Base-by-base conservation (phyloP, 495 filamentous ascomycete genomes). In the Pseudevernia furfuracea region DNA sequence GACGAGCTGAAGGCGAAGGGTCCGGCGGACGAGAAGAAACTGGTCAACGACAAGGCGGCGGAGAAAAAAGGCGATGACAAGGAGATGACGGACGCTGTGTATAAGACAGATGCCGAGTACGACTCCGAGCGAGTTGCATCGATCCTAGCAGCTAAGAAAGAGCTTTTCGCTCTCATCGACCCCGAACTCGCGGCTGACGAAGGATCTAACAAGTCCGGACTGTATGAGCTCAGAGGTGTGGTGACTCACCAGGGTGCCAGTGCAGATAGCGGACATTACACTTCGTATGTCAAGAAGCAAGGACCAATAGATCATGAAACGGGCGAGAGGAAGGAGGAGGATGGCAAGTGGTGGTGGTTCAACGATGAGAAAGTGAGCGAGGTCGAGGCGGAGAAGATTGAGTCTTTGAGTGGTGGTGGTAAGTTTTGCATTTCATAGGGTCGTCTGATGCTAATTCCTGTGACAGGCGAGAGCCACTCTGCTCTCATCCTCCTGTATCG, bases 311-410 rank as follows among this genome's bases (percentile, higher is more conserved):
- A 91, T 65, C 75, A 84, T 11, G 81, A 81, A 62, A 85, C 85
- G 6, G 87, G 85, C 65, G 89, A 89, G 79, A 76, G 85, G 68
- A 84, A 84, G 63, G 85, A 87, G 67, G 88, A 92, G 62, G 92
- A 96, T 67, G 91, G 87, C 62, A 96, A 93, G 68, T 98, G 94
- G 94, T 98, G 94, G 91, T 97, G 94, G 92, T 98, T 98, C 81
- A 96, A 98, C 72, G 94, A 98, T 70, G 95, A 98, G 71, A 96
- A 93, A 74, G 95, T 98, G 15, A 84, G 88, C 46, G 95, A 97
- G 76, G 94, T 98, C 36, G 87, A 92, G 5, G 76, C 83, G 12
- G 91, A 96, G 69, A 96, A 94, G 79, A 95, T 98, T 68, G 88
- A 93, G 71, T 86, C 87, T 9, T 81, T 98, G 66, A 82, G 91